Percentiles rank a stretch among this genome's conserved stretches.
Evolutionary conservation across 192 early-diverging fungal species (phyloP).

Genomic region (Entomortierella parvispora): DNA sequence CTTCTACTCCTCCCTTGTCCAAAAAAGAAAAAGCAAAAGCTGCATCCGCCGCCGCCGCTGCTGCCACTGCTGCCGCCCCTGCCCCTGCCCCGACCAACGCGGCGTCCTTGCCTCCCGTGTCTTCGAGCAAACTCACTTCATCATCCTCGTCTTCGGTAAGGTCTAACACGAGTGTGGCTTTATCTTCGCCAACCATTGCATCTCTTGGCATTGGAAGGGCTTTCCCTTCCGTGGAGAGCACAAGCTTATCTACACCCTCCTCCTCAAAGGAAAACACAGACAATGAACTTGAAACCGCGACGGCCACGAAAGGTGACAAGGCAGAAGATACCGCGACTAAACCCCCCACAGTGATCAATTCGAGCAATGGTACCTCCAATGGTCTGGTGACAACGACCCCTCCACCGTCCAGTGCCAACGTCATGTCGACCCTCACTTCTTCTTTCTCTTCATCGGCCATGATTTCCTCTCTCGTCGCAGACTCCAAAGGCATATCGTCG

Average conservation of each 20-base stretch:
- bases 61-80: background rate
- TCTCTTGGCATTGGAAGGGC: slow-evolving; percentile 3
- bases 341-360: background rate
- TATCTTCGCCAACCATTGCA: background rate
- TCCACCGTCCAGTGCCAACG: slow-evolving; percentile 20
- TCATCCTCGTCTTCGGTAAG: background rate
- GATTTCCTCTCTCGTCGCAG: background rate
- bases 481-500: too few relatives aligned
- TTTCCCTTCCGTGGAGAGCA: too few relatives aligned
- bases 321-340: background rate
- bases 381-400: background rate
- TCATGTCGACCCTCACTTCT: slow-evolving; percentile 11
- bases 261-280: too few relatives aligned
- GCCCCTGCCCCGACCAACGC: background rate
- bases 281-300: too few relatives aligned
- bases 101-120: background rate
- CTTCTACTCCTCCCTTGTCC: background rate
- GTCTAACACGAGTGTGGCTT: background rate
- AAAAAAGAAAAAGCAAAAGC: slow-evolving; percentile 7
- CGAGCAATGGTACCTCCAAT: background rate
- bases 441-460: slow-evolving; percentile 5
- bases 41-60: background rate
- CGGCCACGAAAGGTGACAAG: background rate
- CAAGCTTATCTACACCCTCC: too few relatives aligned
- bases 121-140: background rate